Evolutionary conservation across 202 grass and related monocot genomes (phyloP).

Genomic region (Alloteropsis angusta): DNA sequence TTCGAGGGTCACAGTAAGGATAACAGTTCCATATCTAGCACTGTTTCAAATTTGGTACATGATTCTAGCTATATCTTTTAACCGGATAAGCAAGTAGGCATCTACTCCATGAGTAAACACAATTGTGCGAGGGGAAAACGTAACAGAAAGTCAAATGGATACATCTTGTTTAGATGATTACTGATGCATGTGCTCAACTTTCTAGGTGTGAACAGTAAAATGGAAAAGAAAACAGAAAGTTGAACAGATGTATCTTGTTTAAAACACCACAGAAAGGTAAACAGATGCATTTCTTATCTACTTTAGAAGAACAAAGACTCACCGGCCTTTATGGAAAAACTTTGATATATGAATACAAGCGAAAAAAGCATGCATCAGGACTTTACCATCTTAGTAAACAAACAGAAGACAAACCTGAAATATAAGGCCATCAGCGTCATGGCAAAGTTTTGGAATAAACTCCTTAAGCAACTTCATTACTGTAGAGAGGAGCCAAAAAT

Average conservation of each 20-base stretch:
- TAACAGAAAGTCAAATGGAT: too few relatives aligned
- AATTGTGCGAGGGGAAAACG: not conserved
- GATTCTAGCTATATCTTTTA: not conserved
- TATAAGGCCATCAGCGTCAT: slow-evolving; percentile 95
- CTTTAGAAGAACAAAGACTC: not conserved
- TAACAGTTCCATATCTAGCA: not conserved
- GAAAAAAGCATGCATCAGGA: too few relatives aligned
- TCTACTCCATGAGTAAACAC: not conserved
- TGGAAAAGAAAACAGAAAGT: not conserved
- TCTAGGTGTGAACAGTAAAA: too few relatives aligned
- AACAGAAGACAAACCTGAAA: slow-evolving; percentile 65
- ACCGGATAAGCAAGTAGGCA: not conserved
- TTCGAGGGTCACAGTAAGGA: not conserved
- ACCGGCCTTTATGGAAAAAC: not conserved
- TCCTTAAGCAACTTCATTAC: slow-evolving; percentile 57
- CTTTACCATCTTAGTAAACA: too few relatives aligned
- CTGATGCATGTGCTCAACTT: too few relatives aligned
- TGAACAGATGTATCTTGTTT: not conserved
- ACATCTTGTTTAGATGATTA: too few relatives aligned
- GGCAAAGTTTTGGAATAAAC: slow-evolving; percentile 85
- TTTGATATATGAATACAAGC: not conserved
- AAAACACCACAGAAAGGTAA: not conserved
- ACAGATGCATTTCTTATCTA: too few relatives aligned
- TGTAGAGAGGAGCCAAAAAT: slow-evolving; percentile 87
- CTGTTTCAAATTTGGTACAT: not conserved